Evolutionary conservation across 2,329 filamentous ascomycete genomes (phyloP), one percentile per base, ranked within the genome.

Genomic region (Ophiosphaerella narmari): DNA sequence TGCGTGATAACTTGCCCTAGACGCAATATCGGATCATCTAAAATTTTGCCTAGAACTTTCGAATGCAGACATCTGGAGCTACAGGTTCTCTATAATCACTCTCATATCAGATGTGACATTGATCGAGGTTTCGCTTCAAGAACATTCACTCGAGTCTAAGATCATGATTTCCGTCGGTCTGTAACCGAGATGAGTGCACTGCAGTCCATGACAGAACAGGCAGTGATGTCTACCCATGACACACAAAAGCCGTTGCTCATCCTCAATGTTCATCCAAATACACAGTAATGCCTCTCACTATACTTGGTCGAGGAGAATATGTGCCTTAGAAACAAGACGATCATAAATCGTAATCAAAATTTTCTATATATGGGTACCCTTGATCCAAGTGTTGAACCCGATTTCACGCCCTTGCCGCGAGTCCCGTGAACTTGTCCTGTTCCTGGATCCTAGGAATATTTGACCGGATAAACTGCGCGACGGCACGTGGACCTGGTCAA

Each of bases 151-250:
- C 7, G 11, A 29, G 46, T 54, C 43, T 48, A 41, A 36, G 23
- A 50, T 52, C 55, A 52, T 48, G 57, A 65, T 65, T 60, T 54
- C 48, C 62, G 55, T 46, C 54, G 55, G 59, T 49, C 53, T 52
- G 52, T 51, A 59, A 39, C 59, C 57, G 55, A 62, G 54, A 68
- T 64, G 51, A 55, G 48, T 51, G 32, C 45, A 47, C 46, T 48
- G 46, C 43, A 48, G 35, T 40, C 39, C 47, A 45, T 43, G 48
- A 50, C 59, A 43, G 40, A 54, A 50, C 14, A 40, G 46, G 59
- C 47, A 59, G 46, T 50, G 52, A 50, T 41, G 39, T 47, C 23
- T 41, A 34, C 36, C 21, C 44, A 41, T 47, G 46, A 55, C 54
- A 39, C 47, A 23, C 36, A 35, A 26, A 18, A n/a, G 46, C 51